Base-by-base conservation (phyloP, 306 rosid species). In the Cucurbita pepo region DNA sequence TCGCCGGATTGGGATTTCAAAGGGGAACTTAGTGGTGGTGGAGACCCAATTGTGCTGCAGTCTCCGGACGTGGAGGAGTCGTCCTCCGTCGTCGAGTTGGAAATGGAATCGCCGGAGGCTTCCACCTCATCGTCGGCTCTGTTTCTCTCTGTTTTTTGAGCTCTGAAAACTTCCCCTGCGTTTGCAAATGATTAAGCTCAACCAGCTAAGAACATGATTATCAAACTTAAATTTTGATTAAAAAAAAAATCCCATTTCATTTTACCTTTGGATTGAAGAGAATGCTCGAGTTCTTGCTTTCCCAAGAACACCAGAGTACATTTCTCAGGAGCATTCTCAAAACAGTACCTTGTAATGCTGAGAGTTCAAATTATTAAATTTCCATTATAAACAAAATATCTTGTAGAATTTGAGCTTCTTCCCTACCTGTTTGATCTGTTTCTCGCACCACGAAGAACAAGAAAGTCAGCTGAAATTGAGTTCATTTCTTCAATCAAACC, bases 401-500 rank as follows among this genome's bases (percentile, higher is more conserved):
- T 30, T 60, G 41, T 44, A 38, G 2, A 13, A 74, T 69, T 19
- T 41, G 13, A 74, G 4, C 51, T 11, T 53, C 54, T 52, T 54
- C 62, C 16, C 78, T 78, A 87, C 97, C 87, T 85, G 13, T 77
- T 80, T 73, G 80, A 75, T 80, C 62, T 57, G 72, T 83, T 84
- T 86, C 89, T 88, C 57, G 90, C 72, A 62, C 90, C 85, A 22
- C 88, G 80, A 79, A 90, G 87, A 75, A 94, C 84, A 75, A 94
- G 92, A 84, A 79, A 85, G 40, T 89, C 89, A 2, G 96, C 97
- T 40, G 87, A 83, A 75, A 79, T 86, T 53, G 81, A 81, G 75
- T 81, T 83, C 50, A 87, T 90, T 86, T 90, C 98, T 64, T 83
- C 86, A 13, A 82, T 73, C 47, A 94, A 81, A 69, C 97, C 94